Evolutionary conservation across 495 filamentous ascomycete genomes (phyloP).

Genomic region (Entonaema liquescens): DNA sequence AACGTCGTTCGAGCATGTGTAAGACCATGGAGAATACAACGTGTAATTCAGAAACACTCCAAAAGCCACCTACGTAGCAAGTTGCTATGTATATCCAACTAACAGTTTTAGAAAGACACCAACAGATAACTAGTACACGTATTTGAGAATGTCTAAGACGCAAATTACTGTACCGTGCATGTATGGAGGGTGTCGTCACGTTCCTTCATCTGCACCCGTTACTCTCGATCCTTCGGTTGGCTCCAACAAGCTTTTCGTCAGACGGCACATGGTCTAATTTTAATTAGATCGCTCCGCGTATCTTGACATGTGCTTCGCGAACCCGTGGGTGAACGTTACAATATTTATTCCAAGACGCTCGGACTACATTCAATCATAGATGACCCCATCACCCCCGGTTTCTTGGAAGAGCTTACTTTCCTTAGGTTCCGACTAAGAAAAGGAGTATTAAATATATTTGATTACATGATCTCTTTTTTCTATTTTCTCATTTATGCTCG

Average conservation of each 20-base stretch:
- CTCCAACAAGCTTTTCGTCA: conserved; percentile 16
- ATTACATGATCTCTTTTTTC: conserved; percentile 7
- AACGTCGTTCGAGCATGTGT: neutral
- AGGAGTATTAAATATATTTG: neutral
- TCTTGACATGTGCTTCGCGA: conserved; percentile 17
- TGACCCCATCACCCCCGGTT: conserved; percentile 20
- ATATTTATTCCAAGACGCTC: conserved; percentile 12
- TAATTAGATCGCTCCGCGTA: conserved; percentile 30
- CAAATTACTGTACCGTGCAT: neutral
- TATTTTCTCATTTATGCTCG: conserved; percentile 24
- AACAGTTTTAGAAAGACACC: neutral
- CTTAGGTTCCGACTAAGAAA: conserved; percentile 7
- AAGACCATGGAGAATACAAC: no score
- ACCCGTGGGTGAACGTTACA: conserved; percentile 1
- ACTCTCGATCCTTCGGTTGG: conserved; percentile 26
- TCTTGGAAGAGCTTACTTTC: conserved; percentile 37
- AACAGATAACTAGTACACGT: no score
- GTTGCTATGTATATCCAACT: neutral
- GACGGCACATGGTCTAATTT: conserved; percentile 16
- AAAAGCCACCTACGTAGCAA: neutral
- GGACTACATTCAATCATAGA: conserved; percentile 15
- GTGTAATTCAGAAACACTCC: no score
- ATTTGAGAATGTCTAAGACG: neutral
- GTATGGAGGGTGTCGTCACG: conserved; percentile 29
- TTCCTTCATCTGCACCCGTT: conserved; percentile 23